Evolutionary conservation across 1,284 basidiomycete genomes (phyloP).

Genomic region (Papiliotrema terrestris): DNA sequence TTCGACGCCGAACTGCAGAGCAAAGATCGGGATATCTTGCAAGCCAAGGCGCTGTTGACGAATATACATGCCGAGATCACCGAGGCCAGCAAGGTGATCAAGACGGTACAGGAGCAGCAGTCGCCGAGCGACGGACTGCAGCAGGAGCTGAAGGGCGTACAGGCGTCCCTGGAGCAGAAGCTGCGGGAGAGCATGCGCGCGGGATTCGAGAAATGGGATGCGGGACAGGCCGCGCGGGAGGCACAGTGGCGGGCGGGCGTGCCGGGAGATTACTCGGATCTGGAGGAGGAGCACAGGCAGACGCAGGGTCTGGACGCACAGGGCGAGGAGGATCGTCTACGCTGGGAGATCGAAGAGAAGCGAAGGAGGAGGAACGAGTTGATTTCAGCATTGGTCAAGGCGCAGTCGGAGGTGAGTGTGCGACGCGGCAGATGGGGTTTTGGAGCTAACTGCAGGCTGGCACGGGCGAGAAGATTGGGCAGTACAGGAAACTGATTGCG

Average conservation of each 20-base stretch:
- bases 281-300: slow-evolving; percentile 45
- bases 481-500: slow-evolving; percentile 80
- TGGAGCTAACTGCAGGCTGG: slow-evolving; percentile 52
- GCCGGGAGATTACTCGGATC: slow-evolving; percentile 38
- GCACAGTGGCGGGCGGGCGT: slow-evolving; percentile 43
- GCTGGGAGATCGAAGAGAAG: slow-evolving; percentile 63
- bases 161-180: slow-evolving; percentile 65
- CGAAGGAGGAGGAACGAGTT: slow-evolving; percentile 64
- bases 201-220: slow-evolving; percentile 92
- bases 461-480: slow-evolving; percentile 78
- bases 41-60: slow-evolving; percentile 80
- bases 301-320: slow-evolving; percentile 46
- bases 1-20: slow-evolving; percentile 90
- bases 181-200: slow-evolving; percentile 74
- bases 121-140: slow-evolving; percentile 66
- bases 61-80: slow-evolving; percentile 90
- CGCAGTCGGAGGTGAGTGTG: slow-evolving; percentile 68
- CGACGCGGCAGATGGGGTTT: too few species aligned
- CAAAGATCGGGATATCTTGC: slow-evolving; percentile 86
- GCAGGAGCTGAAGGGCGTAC: slow-evolving; percentile 60
- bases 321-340: slow-evolving; percentile 57
- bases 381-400: slow-evolving; percentile 70
- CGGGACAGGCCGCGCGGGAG: slow-evolving; percentile 75
- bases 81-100: slow-evolving; percentile 75
- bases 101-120: slow-evolving; percentile 62